Conservation (phyloP, 345 rosid genomes). For the Tarenaya hassleriana region DNA sequence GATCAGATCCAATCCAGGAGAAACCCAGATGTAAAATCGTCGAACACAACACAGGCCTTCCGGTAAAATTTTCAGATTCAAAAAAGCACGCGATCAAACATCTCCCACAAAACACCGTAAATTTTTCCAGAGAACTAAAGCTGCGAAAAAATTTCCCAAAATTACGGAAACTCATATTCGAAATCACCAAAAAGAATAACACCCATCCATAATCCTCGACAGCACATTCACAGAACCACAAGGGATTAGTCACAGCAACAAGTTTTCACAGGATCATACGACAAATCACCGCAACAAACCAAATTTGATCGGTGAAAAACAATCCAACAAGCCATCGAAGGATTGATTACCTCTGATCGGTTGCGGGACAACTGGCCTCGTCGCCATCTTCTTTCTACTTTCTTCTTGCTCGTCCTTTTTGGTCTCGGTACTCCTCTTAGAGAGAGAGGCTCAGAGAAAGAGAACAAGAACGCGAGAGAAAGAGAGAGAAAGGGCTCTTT, state of each 20-base stretch:
- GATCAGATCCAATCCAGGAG: too few species aligned
- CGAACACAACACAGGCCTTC: not conserved
- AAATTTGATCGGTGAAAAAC: too few species aligned
- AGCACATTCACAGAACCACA: too few species aligned
- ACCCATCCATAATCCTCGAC: too few species aligned
- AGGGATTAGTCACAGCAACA: too few species aligned
- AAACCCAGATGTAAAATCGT: not conserved
- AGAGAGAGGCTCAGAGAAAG: conserved; percentile 4
- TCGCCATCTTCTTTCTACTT: conserved; percentile 21
- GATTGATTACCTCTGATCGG: conserved; percentile 18
- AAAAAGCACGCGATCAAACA: too few species aligned
- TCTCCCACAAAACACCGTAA: not conserved
- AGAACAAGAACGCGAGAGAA: not conserved
- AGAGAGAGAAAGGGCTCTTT: not conserved
- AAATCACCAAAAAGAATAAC: too few species aligned
- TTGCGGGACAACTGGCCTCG: conserved; percentile 20
- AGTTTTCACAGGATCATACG: too few species aligned
- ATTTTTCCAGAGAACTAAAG: not conserved
- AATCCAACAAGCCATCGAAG: too few species aligned
- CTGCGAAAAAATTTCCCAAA: not conserved
- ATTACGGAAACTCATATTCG: not conserved
- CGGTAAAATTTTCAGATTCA: not conserved
- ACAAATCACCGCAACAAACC: too few species aligned
- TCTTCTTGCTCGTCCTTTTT: not conserved
- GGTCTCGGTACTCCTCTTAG: not conserved